These are phyloP conservation scores for Xerocomus cyaneibrunnescens DNA, from an alignment of 1,284 basidiomycete species.

Conservation along the genomic window DNA sequence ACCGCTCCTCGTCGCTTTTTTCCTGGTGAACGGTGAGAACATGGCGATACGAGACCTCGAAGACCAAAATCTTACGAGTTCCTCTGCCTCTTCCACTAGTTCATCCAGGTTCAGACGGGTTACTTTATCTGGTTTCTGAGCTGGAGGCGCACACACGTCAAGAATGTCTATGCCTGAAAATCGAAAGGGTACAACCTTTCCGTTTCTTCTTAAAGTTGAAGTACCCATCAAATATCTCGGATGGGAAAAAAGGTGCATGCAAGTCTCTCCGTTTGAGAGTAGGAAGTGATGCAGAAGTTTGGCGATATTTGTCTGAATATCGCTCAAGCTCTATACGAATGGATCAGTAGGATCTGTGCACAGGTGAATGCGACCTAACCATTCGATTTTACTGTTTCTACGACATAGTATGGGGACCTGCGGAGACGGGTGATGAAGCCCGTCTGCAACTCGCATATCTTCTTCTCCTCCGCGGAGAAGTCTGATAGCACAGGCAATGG, in stretches of 20 bases:
- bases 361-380: constrained; percentile 40
- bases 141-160: constrained; percentile 19
- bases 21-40: constrained; percentile 42
- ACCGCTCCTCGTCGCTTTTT: constrained; percentile 63
- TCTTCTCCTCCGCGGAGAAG: constrained; percentile 60
- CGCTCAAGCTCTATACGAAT: constrained; percentile 56
- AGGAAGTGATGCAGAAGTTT: constrained; percentile 57
- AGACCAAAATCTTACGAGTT: constrained; percentile 50
- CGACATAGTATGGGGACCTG: constrained; percentile 68
- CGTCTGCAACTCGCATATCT: constrained; percentile 61
- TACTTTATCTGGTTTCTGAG: constrained; percentile 38
- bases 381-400: constrained; percentile 64
- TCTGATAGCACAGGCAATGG: constrained; percentile 63
- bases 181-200: constrained; percentile 40
- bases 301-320: constrained; percentile 79
- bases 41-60: not conserved
- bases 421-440: constrained; percentile 64
- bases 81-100: constrained; percentile 61
- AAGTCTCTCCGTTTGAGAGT: constrained; percentile 66
- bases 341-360: not conserved
- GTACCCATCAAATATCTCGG: constrained; percentile 71
- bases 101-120: constrained; percentile 62
- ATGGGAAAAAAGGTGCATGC: constrained; percentile 72
- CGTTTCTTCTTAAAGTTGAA: constrained; percentile 72
- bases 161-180: not conserved